Conservation (phyloP, 2,329 filamentous ascomycete genomes). For the Tolypocladium nubicola region DNA sequence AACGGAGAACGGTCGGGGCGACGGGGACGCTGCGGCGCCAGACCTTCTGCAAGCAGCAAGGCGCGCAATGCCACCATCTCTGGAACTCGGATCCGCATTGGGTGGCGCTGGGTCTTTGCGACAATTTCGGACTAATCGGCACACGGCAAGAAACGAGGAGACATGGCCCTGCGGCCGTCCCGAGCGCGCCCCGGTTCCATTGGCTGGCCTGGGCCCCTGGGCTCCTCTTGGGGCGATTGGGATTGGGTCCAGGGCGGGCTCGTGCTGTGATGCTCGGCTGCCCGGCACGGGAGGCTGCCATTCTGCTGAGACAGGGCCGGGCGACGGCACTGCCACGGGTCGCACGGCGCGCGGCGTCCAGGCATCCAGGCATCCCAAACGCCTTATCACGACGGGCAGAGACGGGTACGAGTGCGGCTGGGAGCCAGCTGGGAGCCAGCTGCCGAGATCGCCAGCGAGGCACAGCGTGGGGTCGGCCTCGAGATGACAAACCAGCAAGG, state of each 20-base stretch:
- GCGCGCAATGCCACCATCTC: not conserved
- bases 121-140: not conserved
- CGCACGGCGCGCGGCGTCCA: not conserved
- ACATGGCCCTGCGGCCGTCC: not conserved
- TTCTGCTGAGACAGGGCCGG: not conserved
- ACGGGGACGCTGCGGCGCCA: not conserved
- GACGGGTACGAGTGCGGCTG: not conserved
- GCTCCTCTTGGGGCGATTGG: not conserved
- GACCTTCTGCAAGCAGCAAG: not conserved
- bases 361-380: not conserved
- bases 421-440: not conserved
- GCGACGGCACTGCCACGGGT: not conserved
- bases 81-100: not conserved
- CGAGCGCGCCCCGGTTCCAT: not conserved
- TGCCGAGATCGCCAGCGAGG: not conserved
- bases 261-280: constrained; percentile 1
- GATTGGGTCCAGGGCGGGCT: not conserved
- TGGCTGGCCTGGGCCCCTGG: not conserved
- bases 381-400: not conserved
- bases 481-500: not conserved
- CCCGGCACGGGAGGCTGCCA: constrained; percentile 1
- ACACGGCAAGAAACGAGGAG: not conserved
- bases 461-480: not conserved
- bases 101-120: not conserved
- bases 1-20: not conserved